Evolutionary conservation across 1,139 yeast species (phyloP), one percentile per base, ranked within the genome.

Genomic region (Blastobotrys proliferans): DNA sequence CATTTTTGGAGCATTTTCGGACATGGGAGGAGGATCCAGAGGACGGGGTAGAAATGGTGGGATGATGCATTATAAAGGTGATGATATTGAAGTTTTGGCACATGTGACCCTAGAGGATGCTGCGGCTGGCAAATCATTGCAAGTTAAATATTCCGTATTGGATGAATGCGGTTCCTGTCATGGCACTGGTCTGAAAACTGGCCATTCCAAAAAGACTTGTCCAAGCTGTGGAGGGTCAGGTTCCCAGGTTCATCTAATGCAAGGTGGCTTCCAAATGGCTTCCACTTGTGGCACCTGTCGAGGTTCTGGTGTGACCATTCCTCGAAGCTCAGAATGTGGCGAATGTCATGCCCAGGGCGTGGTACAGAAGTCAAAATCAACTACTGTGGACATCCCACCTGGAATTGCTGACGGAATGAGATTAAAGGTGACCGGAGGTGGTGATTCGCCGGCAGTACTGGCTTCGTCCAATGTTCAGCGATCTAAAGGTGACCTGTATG

Each of bases 191-290:
- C 66, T 92, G 66, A 86, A 90, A 62, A 60, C 72, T 5, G 94
- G 94, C 18, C 81, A 80, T 50, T 74, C 78, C 62, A 84, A 86
- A 62, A 69, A 79, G 16, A 85, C 95, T 0, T 92, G 98, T 72
- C 70, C 79, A 2, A 69, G 86, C 2, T 92, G 99, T 70, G 90
- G 88, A 46, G 99, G 99, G 46, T 77, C 95, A 0, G 99, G 99
- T 6, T 83, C 90, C 37, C 79, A 84, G 19, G 84, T 90, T 18
- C 97, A 90, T 58, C 71, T 79, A 45, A 75, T 88, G 62, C 82
- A 81, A 54, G 97, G 95, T 8, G 97, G 97, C 0, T 94, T 92
- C 77, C 97, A 90, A 57, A 88, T 94, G 96, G 81, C 95, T 2
- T 81, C 95, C 3, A 87, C 97, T 11, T 92, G 99, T 73, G 74